A percentile compares a stretch with the other conserved stretches of the same genome.
These are phyloP conservation scores for Penicillium lagena DNA, from an alignment of 495 filamentous ascomycete species.

Conservation along the genomic window DNA sequence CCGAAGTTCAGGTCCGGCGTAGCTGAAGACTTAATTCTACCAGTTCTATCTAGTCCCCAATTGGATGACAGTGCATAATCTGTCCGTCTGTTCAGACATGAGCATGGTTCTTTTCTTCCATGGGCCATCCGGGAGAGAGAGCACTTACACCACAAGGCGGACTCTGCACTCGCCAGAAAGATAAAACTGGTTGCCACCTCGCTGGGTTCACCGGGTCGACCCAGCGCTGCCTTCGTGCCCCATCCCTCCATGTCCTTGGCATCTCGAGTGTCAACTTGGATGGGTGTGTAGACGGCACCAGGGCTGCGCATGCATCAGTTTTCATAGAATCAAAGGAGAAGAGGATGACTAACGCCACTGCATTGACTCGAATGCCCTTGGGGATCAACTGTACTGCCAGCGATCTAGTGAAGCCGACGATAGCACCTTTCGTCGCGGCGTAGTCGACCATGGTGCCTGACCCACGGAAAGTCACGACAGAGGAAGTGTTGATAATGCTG, in stretches of 20 bases:
- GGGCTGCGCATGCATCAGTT: conserved; percentile 22
- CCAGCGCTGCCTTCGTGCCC: conserved; percentile 29
- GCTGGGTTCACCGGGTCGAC: conserved; percentile 51
- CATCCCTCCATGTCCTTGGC: conserved; percentile 49
- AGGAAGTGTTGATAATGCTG: conserved; percentile 57
- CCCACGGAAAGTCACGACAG: conserved; percentile 48
- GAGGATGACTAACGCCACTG: conserved; percentile 42
- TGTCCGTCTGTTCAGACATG: conserved; percentile 35
- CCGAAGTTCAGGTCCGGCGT: neutral
- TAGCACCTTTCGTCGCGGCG: conserved; percentile 55
- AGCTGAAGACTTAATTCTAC: too few relatives aligned
- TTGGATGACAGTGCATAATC: conserved; percentile 44
- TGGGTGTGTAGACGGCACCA: conserved; percentile 53
- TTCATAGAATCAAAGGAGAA: neutral
- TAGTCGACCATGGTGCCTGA: conserved; percentile 52
- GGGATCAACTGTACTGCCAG: conserved; percentile 47
- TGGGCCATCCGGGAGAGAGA: too few relatives aligned
- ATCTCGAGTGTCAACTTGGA: conserved; percentile 44
- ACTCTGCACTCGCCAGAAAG: conserved; percentile 51
- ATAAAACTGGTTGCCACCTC: conserved; percentile 60
- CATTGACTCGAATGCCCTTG: conserved; percentile 59
- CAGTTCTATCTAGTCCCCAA: conserved; percentile 24
- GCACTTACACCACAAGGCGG: conserved; percentile 43
- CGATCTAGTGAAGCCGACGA: conserved; percentile 52
- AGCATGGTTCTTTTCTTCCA: too few relatives aligned